Evolutionary conservation across 176 grass and related monocot genomes (phyloP).

Genomic region (Zizania latifolia): DNA sequence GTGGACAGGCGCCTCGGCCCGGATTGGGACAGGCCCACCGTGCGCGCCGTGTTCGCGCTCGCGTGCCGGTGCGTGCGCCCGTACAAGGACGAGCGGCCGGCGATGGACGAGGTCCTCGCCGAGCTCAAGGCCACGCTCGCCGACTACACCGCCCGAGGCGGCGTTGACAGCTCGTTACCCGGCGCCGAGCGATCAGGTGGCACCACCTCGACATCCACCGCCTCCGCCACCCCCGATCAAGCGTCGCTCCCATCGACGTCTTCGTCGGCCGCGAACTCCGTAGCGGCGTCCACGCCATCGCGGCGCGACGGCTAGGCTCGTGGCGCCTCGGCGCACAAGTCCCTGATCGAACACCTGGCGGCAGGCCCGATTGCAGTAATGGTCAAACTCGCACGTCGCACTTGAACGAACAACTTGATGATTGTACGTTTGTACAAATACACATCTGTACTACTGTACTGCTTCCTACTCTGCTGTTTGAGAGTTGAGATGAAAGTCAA

Average conservation of each 20-base stretch:
- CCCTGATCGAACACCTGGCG: background rate
- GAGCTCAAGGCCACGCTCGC: slow-evolving; percentile 35
- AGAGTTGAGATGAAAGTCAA: background rate
- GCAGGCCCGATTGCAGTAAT: background rate
- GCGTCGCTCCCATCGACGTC: slow-evolving; percentile 6
- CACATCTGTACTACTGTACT: background rate
- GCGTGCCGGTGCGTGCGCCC: slow-evolving; percentile 57
- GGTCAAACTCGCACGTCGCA: background rate
- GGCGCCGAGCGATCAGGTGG: slow-evolving; percentile 8
- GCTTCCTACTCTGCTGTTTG: background rate
- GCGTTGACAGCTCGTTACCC: background rate
- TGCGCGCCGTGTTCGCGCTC: slow-evolving; percentile 39
- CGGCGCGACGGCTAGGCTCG: background rate
- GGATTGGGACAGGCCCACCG: slow-evolving; percentile 39
- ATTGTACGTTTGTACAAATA: background rate
- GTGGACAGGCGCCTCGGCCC: slow-evolving; percentile 48
- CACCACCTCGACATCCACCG: background rate
- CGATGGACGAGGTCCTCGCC: slow-evolving; percentile 48
- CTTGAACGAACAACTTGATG: background rate
- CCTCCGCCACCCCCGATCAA: background rate
- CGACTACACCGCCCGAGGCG: slow-evolving; percentile 27
- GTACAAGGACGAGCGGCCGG: slow-evolving; percentile 54
- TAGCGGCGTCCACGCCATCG: background rate
- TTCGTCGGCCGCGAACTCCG: background rate
- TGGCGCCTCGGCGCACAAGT: background rate